A percentile compares a stretch with the other conserved stretches of the same genome.
These are phyloP conservation scores for Gracilaria gracilis DNA, from an alignment of 23 red algal genomes.

Conservation along the genomic window DNA sequence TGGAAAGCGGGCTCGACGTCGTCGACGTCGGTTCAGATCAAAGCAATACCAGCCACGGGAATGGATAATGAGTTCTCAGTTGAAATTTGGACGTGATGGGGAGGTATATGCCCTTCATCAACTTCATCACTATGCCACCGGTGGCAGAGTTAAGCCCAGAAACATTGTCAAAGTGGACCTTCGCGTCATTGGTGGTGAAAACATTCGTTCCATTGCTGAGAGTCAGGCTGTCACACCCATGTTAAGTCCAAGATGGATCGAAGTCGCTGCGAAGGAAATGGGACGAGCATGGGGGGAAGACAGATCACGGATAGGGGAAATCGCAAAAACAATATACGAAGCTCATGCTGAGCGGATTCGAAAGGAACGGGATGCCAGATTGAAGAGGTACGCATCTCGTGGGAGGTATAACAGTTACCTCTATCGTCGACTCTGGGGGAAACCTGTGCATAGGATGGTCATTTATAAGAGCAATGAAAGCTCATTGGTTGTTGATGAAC, in stretches of 20 bases:
- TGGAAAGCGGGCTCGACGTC: not conserved
- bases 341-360: not conserved
- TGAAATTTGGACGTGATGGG: slow-evolving; percentile 63
- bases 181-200: not conserved
- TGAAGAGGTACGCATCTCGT: not conserved
- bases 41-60: not conserved
- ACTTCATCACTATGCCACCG: slow-evolving; percentile 29
- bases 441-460: not conserved
- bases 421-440: slow-evolving; percentile 6
- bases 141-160: slow-evolving; percentile 1
- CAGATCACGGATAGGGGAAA: not conserved
- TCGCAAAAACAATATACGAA: slow-evolving; percentile 13
- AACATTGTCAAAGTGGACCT: slow-evolving; percentile 21
- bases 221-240: not conserved
- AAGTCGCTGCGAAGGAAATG: slow-evolving; percentile 12
- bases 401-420: not conserved
- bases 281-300: slow-evolving; percentile 1
- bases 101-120: slow-evolving; percentile 58
- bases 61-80: slow-evolving; percentile 64
- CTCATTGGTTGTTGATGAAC: slow-evolving; percentile 1
- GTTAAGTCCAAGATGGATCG: slow-evolving; percentile 13
- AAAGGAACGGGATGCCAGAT: slow-evolving; percentile 4
- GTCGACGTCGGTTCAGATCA: not conserved
- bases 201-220: not conserved
- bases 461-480: not conserved